Conservation (phyloP, 2,329 filamentous ascomycete species). For the Aspergillus caelatus region DNA sequence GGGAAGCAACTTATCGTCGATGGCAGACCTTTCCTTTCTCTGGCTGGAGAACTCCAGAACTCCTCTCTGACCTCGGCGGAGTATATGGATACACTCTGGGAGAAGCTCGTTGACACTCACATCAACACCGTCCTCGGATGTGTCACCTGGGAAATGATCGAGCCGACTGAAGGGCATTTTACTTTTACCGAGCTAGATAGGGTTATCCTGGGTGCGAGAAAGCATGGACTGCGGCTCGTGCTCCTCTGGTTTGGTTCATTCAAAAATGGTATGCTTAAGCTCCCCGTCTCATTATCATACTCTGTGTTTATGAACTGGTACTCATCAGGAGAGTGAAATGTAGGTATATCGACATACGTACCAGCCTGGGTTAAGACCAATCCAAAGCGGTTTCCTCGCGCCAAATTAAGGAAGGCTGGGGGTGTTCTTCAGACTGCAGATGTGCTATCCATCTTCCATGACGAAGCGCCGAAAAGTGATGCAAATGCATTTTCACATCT, state of each 20-base stretch:
- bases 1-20: conserved; percentile 47
- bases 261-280: conserved; percentile 47
- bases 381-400: conserved; percentile 14
- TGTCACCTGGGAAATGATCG: conserved; percentile 52
- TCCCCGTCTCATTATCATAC: neutral
- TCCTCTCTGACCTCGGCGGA: conserved; percentile 49
- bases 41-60: conserved; percentile 52
- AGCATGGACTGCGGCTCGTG: conserved; percentile 43
- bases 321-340: neutral
- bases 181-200: conserved; percentile 47
- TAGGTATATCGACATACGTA: conserved; percentile 37
- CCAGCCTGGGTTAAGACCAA: conserved; percentile 43
- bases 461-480: conserved; percentile 40
- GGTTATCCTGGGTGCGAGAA: conserved; percentile 41
- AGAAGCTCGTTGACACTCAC: conserved; percentile 44
- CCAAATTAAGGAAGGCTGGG: conserved; percentile 5
- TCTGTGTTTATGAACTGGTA: neutral
- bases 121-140: conserved; percentile 51
- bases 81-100: conserved; percentile 51
- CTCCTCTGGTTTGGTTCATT: conserved; percentile 54
- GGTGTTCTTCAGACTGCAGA: conserved; percentile 34
- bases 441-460: conserved; percentile 41
- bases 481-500: conserved; percentile 43
- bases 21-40: conserved; percentile 49
- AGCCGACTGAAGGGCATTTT: conserved; percentile 49